Evolutionary conservation across 2,329 filamentous ascomycete genomes (phyloP).

Genomic region (Cladobotryum protrusum): DNA sequence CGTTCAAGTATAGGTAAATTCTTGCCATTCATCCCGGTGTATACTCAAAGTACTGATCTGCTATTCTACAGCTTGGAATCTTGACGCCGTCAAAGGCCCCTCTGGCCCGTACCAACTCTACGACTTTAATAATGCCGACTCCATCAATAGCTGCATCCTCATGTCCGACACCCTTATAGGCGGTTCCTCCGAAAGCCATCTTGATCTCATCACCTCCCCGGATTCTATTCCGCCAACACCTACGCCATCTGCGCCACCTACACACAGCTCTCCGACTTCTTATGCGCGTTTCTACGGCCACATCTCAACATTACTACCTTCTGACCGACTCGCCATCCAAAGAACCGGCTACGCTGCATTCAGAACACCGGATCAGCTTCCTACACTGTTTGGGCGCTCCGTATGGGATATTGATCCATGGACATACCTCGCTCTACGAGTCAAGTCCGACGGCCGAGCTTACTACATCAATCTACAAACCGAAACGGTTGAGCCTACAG

Average conservation of each 20-base stretch:
- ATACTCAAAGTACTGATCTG: background rate
- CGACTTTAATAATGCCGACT: conserved; percentile 49
- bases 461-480: conserved; percentile 97
- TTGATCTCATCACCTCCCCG: conserved; percentile 54
- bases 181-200: conserved; percentile 68
- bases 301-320: conserved; percentile 81
- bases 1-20: conserved; percentile 49
- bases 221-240: conserved; percentile 8
- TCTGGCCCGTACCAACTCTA: conserved; percentile 58
- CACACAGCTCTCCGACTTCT: conserved; percentile 18
- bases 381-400: conserved; percentile 78
- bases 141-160: conserved; percentile 55
- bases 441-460: conserved; percentile 84
- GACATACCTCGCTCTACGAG: conserved; percentile 74
- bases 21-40: background rate
- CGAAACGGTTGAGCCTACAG: conserved; percentile 87
- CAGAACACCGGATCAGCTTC: conserved; percentile 68
- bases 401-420: conserved; percentile 90
- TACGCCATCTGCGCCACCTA: background rate
- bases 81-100: conserved; percentile 63
- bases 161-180: conserved; percentile 87
- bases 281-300: conserved; percentile 80
- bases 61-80: conserved; percentile 51
- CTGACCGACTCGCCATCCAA: conserved; percentile 65
- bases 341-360: conserved; percentile 86